A percentile compares a stretch with the other conserved stretches of the same genome.
Evolutionary conservation across 2,329 filamentous ascomycete genomes (phyloP).

Genomic region (Xylariales sp.): DNA sequence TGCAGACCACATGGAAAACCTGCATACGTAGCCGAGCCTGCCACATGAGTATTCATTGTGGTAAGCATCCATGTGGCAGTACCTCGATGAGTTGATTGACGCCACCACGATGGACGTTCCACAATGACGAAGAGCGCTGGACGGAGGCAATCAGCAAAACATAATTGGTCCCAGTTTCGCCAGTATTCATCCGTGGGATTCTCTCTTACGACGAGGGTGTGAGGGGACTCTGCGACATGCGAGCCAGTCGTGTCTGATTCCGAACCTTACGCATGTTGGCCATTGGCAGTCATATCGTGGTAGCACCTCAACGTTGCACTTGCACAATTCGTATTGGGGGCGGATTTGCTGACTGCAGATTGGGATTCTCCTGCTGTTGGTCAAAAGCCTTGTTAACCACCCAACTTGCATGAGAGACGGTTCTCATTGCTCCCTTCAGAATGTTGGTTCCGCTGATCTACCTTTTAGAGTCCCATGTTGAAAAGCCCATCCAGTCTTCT

Average conservation of each 20-base stretch:
- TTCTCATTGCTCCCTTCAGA: not conserved
- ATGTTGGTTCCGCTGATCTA: constrained; percentile 1
- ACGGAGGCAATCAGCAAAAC: not conserved
- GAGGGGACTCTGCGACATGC: constrained; percentile 1
- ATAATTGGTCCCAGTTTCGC: no score
- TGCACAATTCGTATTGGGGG: constrained; percentile 4
- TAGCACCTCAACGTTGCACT: not conserved
- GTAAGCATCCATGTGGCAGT: no score
- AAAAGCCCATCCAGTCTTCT: not conserved
- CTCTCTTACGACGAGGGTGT: constrained; percentile 2
- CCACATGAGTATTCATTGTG: no score
- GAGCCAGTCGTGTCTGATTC: not conserved
- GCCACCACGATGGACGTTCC: no score
- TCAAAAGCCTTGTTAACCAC: not conserved
- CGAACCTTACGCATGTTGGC: constrained; percentile 1
- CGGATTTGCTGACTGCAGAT: not conserved
- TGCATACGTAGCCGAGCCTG: no score
- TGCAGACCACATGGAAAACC: no score
- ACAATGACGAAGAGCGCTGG: no score
- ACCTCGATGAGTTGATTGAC: no score
- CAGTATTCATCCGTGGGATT: no score
- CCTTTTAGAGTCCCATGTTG: not conserved
- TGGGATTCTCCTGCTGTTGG: constrained; percentile 5
- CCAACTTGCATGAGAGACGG: not conserved
- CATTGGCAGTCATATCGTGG: constrained; percentile 3